Conservation (phyloP, 768 basidiomycete species). For the Leccinum ochraceum region DNA sequence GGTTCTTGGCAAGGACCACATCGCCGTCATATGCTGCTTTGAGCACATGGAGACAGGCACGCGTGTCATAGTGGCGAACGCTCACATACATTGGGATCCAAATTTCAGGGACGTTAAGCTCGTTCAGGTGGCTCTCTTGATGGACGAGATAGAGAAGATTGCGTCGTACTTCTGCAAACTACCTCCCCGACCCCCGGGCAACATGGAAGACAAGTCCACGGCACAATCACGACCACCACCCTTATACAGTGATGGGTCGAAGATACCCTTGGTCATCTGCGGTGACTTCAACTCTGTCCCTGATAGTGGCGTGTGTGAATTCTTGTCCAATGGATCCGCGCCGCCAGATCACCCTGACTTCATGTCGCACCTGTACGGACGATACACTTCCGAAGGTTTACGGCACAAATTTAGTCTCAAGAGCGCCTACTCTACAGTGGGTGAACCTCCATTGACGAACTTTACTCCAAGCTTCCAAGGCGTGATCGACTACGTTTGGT, state of each 20-base stretch:
- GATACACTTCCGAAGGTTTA: conserved; percentile 88
- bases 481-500: conserved; percentile 94
- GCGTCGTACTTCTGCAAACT: conserved; percentile 81
- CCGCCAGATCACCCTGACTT: conserved; percentile 86
- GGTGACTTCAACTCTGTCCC: conserved; percentile 97
- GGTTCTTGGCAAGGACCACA: conserved; percentile 91
- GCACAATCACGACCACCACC: conserved; percentile 54
- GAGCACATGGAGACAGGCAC: conserved; percentile 88
- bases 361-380: conserved; percentile 87
- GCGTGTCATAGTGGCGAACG: conserved; percentile 85
- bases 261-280: conserved; percentile 89
- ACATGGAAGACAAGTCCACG: conserved; percentile 27
- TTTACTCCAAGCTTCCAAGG: conserved; percentile 86
- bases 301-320: conserved; percentile 88
- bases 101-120: conserved; percentile 95
- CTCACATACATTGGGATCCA: conserved; percentile 93
- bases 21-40: conserved; percentile 83
- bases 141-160: conserved; percentile 93
- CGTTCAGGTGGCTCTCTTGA: conserved; percentile 88
- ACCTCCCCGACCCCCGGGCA: conserved; percentile 59
- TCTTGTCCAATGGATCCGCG: conserved; percentile 70
- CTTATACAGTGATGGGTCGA: conserved; percentile 75
- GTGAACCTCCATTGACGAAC: conserved; percentile 80
- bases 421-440: conserved; percentile 72
- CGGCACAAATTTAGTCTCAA: conserved; percentile 78